These are phyloP conservation scores for Mycena galopus DNA, from an alignment of 768 basidiomycete genomes.

Conservation along the genomic window DNA sequence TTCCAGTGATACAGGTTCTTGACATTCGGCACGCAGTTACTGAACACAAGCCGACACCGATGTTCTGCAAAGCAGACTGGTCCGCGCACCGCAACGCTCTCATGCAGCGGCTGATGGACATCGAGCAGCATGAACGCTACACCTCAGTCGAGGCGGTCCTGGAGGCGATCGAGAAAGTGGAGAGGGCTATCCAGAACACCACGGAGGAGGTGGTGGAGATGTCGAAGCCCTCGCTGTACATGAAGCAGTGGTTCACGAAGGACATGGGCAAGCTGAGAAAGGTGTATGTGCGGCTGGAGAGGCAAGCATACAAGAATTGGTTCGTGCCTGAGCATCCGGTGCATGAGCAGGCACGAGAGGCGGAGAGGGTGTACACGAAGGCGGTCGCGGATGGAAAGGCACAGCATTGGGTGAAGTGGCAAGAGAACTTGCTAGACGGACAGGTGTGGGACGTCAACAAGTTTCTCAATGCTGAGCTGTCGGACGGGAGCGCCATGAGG, in stretches of 20 bases:
- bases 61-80: slow-evolving; percentile 50
- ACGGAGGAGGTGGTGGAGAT: no score
- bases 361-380: slow-evolving; percentile 34
- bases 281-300: slow-evolving; percentile 33
- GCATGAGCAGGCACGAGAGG: slow-evolving; percentile 32
- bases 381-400: slow-evolving; percentile 39
- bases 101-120: no score
- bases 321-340: slow-evolving; percentile 38
- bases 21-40: slow-evolving; percentile 29
- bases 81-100: slow-evolving; percentile 38
- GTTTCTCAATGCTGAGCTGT: slow-evolving; percentile 35
- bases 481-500: slow-evolving; percentile 42
- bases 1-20: slow-evolving; percentile 50
- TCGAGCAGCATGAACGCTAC: no score
- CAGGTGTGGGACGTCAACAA: slow-evolving; percentile 44
- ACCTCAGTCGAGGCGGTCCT: no score
- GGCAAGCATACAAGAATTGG: no score
- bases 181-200: no score
- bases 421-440: no score
- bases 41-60: no score
- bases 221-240: no score
- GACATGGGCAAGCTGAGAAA: slow-evolving; percentile 41
- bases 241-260: slow-evolving; percentile 50
- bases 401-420: slow-evolving; percentile 43
- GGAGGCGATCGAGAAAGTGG: no score